Conservation (phyloP, 2,329 filamentous ascomycete genomes). For the Alternaria panax region DNA sequence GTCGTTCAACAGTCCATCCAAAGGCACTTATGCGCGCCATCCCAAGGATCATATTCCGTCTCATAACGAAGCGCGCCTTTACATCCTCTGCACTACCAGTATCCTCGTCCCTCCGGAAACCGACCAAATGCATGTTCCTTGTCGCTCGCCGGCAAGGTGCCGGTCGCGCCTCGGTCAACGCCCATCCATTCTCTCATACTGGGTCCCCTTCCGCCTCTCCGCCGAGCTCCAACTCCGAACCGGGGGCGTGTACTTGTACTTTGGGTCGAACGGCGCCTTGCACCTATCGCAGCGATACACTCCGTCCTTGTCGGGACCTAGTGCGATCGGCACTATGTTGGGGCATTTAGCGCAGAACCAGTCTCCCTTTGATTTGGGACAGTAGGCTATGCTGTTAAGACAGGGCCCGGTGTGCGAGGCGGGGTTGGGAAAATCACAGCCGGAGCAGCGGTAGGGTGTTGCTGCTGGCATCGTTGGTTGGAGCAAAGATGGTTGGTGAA, state of each 20-base stretch:
- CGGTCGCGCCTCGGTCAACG: not conserved
- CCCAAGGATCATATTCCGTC: not conserved
- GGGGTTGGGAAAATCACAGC: not conserved
- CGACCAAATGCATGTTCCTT: not conserved
- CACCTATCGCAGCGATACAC: not conserved
- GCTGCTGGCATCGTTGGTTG: not conserved
- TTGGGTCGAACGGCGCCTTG: not conserved
- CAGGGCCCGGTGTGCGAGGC: not conserved
- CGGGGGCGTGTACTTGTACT: constrained; percentile 2
- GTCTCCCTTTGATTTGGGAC: constrained; percentile 2
- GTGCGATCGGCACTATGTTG: not conserved
- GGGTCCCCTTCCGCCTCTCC: not conserved
- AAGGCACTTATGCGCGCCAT: not conserved
- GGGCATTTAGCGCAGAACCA: constrained; percentile 5
- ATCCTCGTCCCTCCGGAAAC: not conserved
- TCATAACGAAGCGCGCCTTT: not conserved
- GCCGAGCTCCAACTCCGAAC: not conserved
- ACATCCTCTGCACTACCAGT: not conserved
- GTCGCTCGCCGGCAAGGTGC: not conserved
- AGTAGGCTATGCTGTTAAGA: not conserved
- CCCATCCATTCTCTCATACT: not conserved
- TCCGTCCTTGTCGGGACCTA: not conserved
- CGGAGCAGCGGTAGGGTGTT: not conserved
- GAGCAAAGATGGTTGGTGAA: not conserved
- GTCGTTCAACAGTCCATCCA: not conserved